Evolutionary conservation across 1,284 basidiomycete species (phyloP), one percentile per base, ranked within the genome.

Genomic region (Sphaerobolus stellatus): DNA sequence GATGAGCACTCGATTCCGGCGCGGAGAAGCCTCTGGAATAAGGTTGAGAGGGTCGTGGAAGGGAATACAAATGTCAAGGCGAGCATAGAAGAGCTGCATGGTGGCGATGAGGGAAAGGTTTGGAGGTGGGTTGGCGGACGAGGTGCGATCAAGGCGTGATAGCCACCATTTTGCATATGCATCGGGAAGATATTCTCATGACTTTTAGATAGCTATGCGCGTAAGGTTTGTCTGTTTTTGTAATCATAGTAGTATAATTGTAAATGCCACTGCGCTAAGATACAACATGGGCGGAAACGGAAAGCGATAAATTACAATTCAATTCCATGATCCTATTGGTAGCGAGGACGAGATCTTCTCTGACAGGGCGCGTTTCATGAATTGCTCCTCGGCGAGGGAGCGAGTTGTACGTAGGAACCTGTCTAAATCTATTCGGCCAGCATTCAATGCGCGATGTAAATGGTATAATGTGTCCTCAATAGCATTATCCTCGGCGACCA

Each of bases 391-490:
- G 40, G 93, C 93, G 45, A 98, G 79, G 48, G 88, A 80, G 58
- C 95, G 85, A 11, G 90, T 90, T 45, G 88, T 88, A 93, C 95
- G 67, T 57, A 96, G 75, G 76, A 95, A 97, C 43, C 90, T 81
- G 67, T 97, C 94, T 56, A 97, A 80, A 75, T 98, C 94, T 59
- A 97, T 88, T 54, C 92, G 82, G 8, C 96, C 95, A 43, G 90
- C 80, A 66, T 96, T 96, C 59, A 99, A 77, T 3, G 94, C 96
- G 55, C 95, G 83, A 55, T 95, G 93, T 50, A 99, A 81, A 68
- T 99, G 95, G 73, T 98, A 99, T 57, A 98, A 89, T 25, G 96
- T 96, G 71, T 99, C 97, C 70, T 98, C 94, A 64, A 99, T 93
- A 0, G 96, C 94, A 63, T 95, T 94, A 70, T 99, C 97, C 69